Base-by-base conservation (phyloP, 2,329 filamentous ascomycete genomes). In the Colletotrichum brevisporum region DNA sequence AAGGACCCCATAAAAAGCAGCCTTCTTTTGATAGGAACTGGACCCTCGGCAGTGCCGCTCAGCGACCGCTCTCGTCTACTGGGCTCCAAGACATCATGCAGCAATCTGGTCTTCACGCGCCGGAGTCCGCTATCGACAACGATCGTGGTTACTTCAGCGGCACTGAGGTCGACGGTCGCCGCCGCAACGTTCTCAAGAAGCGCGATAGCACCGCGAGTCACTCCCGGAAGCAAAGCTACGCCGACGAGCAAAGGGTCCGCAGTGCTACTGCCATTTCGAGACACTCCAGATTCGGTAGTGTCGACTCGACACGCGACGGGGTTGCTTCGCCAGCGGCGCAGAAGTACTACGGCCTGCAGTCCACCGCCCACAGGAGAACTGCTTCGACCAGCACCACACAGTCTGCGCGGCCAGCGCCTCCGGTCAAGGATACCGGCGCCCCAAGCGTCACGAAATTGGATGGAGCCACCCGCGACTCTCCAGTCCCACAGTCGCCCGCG, bases 101-200 rank as follows among this genome's bases (percentile, higher is more conserved):
- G 24, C 76, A 76, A 24, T 81, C 82, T 2, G 76, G 76, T 15
- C 67, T 75, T 15, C 78, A 82, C 13, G 74, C 81, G 15, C 83
- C 83, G 71, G 86, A 88, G 68, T 84, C 84, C 9, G 81, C 82
- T 16, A 79, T 84, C 26, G 93, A 97, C 70, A 79, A 94, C 16
- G 96, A 98, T 75, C 89, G 94, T 43, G 95, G 95, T 26, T 98
- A 98, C 79, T 97, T 98, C 77, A 98, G 95, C 8, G 94, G 95
- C 3, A 92, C 92, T 16, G 95, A 98, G 75, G 85, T 90, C 12
- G 94, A 98, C 71, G 88, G 88, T 51, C 89, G 92, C 67, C 90
- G 89, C 74, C 89, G 93, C 53, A 97, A 94, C 76, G 85, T 96
- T 54, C 83, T 98, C 72, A 94, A 93, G 79, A 97, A 96, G 82